Conservation (phyloP, 1,139 yeast genomes). For the Geotrichum bryndzae region DNA sequence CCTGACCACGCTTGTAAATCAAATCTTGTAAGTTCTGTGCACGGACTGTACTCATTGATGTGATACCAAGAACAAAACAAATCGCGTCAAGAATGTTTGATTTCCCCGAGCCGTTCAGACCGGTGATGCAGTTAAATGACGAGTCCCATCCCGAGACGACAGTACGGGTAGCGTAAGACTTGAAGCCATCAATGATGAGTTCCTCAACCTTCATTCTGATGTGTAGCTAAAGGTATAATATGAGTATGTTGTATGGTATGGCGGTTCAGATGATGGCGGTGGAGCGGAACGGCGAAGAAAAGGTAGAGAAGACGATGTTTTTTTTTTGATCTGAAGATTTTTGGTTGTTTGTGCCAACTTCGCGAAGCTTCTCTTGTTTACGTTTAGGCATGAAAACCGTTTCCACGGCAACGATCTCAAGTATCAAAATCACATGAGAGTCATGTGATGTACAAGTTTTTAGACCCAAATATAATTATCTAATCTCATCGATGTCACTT, state of each 20-base stretch:
- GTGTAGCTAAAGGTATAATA: background rate
- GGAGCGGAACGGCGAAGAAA: background rate
- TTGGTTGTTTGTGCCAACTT: background rate
- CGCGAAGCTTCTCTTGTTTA: background rate
- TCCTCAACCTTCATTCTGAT: conserved; percentile 81
- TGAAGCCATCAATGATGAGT: conserved; percentile 93
- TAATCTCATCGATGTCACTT: conserved; percentile 12
- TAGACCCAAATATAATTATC: background rate
- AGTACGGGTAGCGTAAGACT: conserved; percentile 94
- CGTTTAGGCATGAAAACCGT: background rate
- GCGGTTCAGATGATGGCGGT: background rate
- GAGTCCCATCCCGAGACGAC: conserved; percentile 94
- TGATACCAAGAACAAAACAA: conserved; percentile 95
- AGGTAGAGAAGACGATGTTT: background rate
- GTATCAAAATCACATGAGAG: background rate
- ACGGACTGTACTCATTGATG: conserved; percentile 88
- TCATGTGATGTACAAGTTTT: background rate
- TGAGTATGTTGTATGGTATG: background rate
- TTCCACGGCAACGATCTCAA: conserved; percentile 1
- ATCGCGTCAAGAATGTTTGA: conserved; percentile 93
- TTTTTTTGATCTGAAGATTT: background rate
- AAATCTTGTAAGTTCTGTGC: conserved; percentile 91
- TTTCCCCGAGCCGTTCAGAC: conserved; percentile 95
- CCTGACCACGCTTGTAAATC: conserved; percentile 94
- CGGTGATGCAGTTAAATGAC: conserved; percentile 95